These are phyloP conservation scores for Lachnellula arida DNA, from an alignment of 2,329 filamentous ascomycete genomes.

Conservation along the genomic window DNA sequence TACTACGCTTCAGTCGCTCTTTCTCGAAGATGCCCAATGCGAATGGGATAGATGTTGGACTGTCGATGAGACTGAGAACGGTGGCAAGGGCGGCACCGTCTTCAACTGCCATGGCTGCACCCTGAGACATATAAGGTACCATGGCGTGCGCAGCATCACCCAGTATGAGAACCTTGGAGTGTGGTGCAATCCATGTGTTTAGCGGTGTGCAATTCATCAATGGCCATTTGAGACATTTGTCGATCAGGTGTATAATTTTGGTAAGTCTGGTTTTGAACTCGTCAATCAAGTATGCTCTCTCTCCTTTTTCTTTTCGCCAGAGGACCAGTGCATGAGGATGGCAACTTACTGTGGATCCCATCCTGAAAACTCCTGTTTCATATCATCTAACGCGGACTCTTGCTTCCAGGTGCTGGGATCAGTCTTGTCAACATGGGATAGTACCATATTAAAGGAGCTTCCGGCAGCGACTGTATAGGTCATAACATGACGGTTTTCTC, in stretches of 20 bases:
- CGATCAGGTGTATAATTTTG: conserved; percentile 15
- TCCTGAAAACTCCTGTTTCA: conserved; percentile 4
- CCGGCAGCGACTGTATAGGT: conserved; percentile 29
- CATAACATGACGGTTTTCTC: conserved; percentile 28
- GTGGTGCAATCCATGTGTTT: conserved; percentile 23
- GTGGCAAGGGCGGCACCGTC: conserved; percentile 54
- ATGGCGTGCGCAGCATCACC: conserved; percentile 47
- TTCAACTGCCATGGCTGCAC: conserved; percentile 61
- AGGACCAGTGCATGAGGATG: too few relatives aligned
- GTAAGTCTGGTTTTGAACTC: background rate
- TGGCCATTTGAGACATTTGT: conserved; percentile 13
- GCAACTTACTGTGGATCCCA: conserved; percentile 9
- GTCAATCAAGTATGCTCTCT: background rate
- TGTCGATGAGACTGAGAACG: conserved; percentile 40
- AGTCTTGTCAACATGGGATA: conserved; percentile 21
- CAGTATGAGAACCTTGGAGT: conserved; percentile 29
- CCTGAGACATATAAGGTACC: conserved; percentile 57
- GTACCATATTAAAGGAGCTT: conserved; percentile 25
- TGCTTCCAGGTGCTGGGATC: conserved; percentile 32
- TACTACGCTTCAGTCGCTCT: conserved; percentile 47
- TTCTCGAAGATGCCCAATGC: conserved; percentile 52
- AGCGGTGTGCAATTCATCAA: conserved; percentile 3
- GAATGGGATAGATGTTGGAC: conserved; percentile 39
- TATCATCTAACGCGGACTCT: conserved; percentile 22
- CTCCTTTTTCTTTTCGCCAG: background rate